Evolutionary conservation across 1,284 basidiomycete genomes (phyloP), one percentile per base, ranked within the genome.

Genomic region (Cutaneotrichosporon mucoides): DNA sequence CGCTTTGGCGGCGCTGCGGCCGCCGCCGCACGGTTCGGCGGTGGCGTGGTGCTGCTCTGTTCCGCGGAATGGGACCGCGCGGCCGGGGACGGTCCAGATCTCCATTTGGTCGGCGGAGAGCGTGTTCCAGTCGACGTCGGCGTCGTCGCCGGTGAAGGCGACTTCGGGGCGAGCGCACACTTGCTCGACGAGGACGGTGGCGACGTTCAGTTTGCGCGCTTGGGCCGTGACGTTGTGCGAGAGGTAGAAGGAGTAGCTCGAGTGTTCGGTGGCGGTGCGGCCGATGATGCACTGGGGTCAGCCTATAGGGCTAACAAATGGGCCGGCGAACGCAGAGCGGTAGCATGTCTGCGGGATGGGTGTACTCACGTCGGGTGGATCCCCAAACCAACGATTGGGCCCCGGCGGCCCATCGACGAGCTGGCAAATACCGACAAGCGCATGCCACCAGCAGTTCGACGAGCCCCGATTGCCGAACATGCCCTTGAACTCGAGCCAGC

Each of bases 401-500:
- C 75, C 75, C 3, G 62, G 62, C 10, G 73, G 73, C 4, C 68
- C 71, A 35, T 69, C 70, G 4, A 73, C 55, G 34, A 74, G 66
- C 65, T 77, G 74, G 53, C 75, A 78, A 49, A 68, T 69, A 4
- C 62, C 65, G 3, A 70, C 66, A 2, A 73, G 37, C 6, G 61
- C 42, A 43, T 68, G 64, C 73, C 73, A 78, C 71, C 73, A 75
- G 61, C 76, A 78, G 52, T 64, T 59, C 0, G 53, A 58, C 8
- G 70, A 64, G n/a, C 72, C 76, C 43, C 46, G 63, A 55, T 78
- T 76, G 2, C 76, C 76, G 67, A 68, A 78, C 8, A 55, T 47
- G 5, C 75, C 75, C 35, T 48, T 47, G 44, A 66, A 78, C 47
- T 78, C 73, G 43, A 75, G 57, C 76, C 76, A 77, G 13, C 57